These are phyloP conservation scores for Penicillium thymicola DNA, from an alignment of 2,329 filamentous ascomycete species.

Conservation along the genomic window DNA sequence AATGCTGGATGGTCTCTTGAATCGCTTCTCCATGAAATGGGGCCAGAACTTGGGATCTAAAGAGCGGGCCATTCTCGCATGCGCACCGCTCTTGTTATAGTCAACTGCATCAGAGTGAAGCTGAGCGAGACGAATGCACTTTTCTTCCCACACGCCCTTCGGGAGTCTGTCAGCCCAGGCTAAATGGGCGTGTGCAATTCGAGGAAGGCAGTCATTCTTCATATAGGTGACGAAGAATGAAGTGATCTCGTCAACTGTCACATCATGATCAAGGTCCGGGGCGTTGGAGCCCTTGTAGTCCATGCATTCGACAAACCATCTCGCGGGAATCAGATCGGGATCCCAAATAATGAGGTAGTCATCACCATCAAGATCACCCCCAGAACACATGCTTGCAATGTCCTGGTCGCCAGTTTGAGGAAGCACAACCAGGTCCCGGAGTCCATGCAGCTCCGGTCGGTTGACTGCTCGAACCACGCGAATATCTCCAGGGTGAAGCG, in stretches of 20 bases:
- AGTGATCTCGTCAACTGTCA: slow-evolving; percentile 70
- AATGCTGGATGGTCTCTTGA: slow-evolving; percentile 41
- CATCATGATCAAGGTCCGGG: slow-evolving; percentile 55
- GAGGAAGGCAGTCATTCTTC: slow-evolving; percentile 78
- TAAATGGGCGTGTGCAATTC: slow-evolving; percentile 79
- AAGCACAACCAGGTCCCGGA: slow-evolving; percentile 83
- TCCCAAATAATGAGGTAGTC: slow-evolving; percentile 97
- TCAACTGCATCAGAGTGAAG: slow-evolving; percentile 92
- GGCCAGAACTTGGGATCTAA: slow-evolving; percentile 67
- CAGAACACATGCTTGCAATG: slow-evolving; percentile 89
- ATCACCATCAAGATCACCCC: slow-evolving; percentile 92
- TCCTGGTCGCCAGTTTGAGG: slow-evolving; percentile 79
- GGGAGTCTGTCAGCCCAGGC: slow-evolving; percentile 66
- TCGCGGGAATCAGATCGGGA: slow-evolving; percentile 62
- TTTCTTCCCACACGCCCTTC: slow-evolving; percentile 62
- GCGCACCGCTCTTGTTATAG: slow-evolving; percentile 83
- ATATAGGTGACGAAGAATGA: slow-evolving; percentile 90
- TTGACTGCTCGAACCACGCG: slow-evolving; percentile 83
- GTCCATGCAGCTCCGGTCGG: slow-evolving; percentile 65
- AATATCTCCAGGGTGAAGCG: slow-evolving; percentile 87
- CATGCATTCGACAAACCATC: slow-evolving; percentile 76
- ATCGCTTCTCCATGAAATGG: slow-evolving; percentile 79
- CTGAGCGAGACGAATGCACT: slow-evolving; percentile 71
- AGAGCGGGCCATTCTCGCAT: slow-evolving; percentile 63
- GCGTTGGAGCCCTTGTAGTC: slow-evolving; percentile 63